phyloP scores from a whole-genome alignment of 2,329 filamentous ascomycete species.

The Fusarium tupiense region DNA sequence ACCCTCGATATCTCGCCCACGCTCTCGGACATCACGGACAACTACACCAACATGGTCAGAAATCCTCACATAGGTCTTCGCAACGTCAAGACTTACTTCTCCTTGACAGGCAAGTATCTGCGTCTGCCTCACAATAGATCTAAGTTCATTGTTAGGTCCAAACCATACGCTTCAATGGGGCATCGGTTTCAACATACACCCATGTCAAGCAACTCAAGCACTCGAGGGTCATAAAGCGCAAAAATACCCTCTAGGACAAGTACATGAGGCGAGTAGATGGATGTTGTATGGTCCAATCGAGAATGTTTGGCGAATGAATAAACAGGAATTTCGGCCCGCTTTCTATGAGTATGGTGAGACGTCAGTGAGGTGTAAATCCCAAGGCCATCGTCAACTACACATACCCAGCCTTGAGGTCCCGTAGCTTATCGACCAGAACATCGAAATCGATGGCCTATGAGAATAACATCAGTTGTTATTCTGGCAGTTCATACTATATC shows the following conservation, averaged over 20 bases:
- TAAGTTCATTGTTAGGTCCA: constrained; percentile 42
- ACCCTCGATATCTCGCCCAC: constrained; percentile 91
- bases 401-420: constrained; percentile 92
- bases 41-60: constrained; percentile 58
- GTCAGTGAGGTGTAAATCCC: constrained; percentile 16
- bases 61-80: background rate
- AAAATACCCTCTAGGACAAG: constrained; percentile 96
- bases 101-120: constrained; percentile 90
- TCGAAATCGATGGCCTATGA: constrained; percentile 89
- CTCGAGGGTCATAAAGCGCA: constrained; percentile 86
- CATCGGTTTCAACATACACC: constrained; percentile 64
- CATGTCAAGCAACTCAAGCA: constrained; percentile 89
- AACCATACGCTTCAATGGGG: background rate
- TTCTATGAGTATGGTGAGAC: constrained; percentile 58
- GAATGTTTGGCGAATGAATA: constrained; percentile 96
- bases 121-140: constrained; percentile 97
- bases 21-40: constrained; percentile 86
- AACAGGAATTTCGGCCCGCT: constrained; percentile 88
- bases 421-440: constrained; percentile 78
- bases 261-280: constrained; percentile 96
- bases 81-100: constrained; percentile 68
- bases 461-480: constrained; percentile 4
- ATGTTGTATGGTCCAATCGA: constrained; percentile 79
- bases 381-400: constrained; percentile 33
- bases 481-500: background rate